These are phyloP conservation scores for Chiua sp. DNA, from an alignment of 1,284 basidiomycete species.

Conservation along the genomic window DNA sequence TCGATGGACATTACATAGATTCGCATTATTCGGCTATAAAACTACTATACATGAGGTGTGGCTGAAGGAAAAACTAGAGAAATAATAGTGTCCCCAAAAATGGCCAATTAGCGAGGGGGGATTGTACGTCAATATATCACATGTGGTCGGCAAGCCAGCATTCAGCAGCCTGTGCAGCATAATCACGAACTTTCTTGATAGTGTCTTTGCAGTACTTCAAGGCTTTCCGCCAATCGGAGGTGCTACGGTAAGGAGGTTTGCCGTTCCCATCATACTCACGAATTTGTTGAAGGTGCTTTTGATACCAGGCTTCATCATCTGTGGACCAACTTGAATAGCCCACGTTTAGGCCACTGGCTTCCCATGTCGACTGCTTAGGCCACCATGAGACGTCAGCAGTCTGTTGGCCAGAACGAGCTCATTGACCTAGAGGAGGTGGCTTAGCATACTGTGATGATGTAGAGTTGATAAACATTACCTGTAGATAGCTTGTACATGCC, in stretches of 20 bases:
- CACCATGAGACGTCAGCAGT: conserved; percentile 1
- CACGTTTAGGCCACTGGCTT: not conserved
- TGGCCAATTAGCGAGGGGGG: too few species aligned
- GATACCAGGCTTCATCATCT: conserved; percentile 9
- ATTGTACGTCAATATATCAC: not conserved
- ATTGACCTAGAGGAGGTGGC: not conserved
- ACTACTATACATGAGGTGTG: too few species aligned
- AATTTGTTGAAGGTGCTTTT: conserved; percentile 4
- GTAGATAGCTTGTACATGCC: conserved; percentile 19
- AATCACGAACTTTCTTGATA: not conserved
- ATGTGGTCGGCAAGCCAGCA: not conserved
- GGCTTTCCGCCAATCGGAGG: not conserved
- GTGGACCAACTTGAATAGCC: conserved; percentile 16
- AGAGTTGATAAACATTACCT: not conserved
- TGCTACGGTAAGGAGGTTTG: not conserved
- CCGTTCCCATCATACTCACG: not conserved
- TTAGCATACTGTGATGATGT: not conserved
- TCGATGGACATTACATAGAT: too few species aligned
- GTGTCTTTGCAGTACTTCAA: not conserved
- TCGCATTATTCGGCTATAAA: too few species aligned
- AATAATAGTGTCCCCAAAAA: too few species aligned
- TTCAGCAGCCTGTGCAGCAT: not conserved
- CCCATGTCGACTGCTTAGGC: conserved; percentile 2
- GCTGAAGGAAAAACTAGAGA: too few species aligned
- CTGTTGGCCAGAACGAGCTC: not conserved